These are phyloP conservation scores for Angomonas deanei DNA, from an alignment of 208 protist genomes.

Conservation along the genomic window DNA sequence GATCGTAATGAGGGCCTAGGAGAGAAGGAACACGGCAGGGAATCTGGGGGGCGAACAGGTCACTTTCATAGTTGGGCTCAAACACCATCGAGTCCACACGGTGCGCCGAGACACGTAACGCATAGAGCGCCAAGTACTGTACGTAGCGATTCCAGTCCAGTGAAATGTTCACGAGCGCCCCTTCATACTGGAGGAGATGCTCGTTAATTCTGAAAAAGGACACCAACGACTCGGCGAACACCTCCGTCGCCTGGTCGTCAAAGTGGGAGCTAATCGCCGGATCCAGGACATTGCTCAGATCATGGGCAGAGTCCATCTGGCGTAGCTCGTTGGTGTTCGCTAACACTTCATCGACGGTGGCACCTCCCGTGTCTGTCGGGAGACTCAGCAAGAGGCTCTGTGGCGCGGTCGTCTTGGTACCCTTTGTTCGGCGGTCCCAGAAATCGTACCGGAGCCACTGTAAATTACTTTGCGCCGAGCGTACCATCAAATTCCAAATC, in stretches of 20 bases:
- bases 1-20: slow-evolving; percentile 57
- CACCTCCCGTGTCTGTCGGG: not conserved
- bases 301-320: slow-evolving; percentile 44
- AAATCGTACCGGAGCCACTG: slow-evolving; percentile 85
- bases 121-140: slow-evolving; percentile 82
- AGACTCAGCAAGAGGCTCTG: not conserved
- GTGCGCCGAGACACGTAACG: slow-evolving; percentile 32
- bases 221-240: slow-evolving; percentile 33
- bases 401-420: not conserved
- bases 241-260: slow-evolving; percentile 35
- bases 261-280: slow-evolving; percentile 77
- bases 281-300: slow-evolving; percentile 68
- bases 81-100: slow-evolving; percentile 26
- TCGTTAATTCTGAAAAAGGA: slow-evolving; percentile 50
- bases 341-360: slow-evolving; percentile 6
- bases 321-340: slow-evolving; percentile 16
- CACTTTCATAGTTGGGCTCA: slow-evolving; percentile 36
- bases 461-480: slow-evolving; percentile 64
- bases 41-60: slow-evolving; percentile 20
- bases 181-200: slow-evolving; percentile 43
- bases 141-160: slow-evolving; percentile 78
- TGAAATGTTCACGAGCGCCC: slow-evolving; percentile 11
- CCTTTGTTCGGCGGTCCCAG: slow-evolving; percentile 52
- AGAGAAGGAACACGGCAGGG: slow-evolving; percentile 30
- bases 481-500: slow-evolving; percentile 87